Evolutionary conservation across 257 asterid species (phyloP), one percentile per base, ranked within the genome.

Genomic region (Oldenlandia corymbosa): DNA sequence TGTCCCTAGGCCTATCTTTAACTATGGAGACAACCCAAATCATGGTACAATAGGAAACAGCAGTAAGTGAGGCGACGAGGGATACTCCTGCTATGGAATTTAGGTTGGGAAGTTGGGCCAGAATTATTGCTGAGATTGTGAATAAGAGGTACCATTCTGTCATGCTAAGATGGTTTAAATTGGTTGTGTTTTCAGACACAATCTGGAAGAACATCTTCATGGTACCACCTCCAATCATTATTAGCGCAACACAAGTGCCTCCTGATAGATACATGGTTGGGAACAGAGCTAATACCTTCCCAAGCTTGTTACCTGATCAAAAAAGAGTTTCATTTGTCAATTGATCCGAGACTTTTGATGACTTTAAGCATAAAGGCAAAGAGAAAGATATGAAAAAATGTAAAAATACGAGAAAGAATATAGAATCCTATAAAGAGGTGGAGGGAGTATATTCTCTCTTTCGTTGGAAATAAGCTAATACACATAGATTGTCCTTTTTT

Each of bases 41-140:
- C 17, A 88, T 65, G 16, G 98, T 88, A 20, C 88, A 84, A 61
- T 88, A 91, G 5, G 87, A 73, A 5, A 91, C 80, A 0, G 98
- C 96, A 0, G 95, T 81, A 76, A 82, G 50, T 9, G 91, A 88
- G 3, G 95, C 94, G 20, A 86, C 10, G 9, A 88, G 80, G 32
- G 98, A 91, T 69, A 91, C 80, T 30, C 93, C 91, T 5, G 95
- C 95, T 0, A 91, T 85, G 71, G 98, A 88, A 51, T 91, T 91
- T 50, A 91, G 82, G 70, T 91, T 91, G 0, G 98, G 98, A 4
- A 91, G 94, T 73, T 91, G 98, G 57, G 93, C 65, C 39, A 91
- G 69, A 62, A 88, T 47, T 27, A 80, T 60, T 4, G 98, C 95
- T 0, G 82, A 76, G 60, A 78, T 68, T 5, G 85, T 83, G 63